Base-by-base conservation (phyloP, 225 moss, liverwort and hornwort species). In the Asterella californica region DNA sequence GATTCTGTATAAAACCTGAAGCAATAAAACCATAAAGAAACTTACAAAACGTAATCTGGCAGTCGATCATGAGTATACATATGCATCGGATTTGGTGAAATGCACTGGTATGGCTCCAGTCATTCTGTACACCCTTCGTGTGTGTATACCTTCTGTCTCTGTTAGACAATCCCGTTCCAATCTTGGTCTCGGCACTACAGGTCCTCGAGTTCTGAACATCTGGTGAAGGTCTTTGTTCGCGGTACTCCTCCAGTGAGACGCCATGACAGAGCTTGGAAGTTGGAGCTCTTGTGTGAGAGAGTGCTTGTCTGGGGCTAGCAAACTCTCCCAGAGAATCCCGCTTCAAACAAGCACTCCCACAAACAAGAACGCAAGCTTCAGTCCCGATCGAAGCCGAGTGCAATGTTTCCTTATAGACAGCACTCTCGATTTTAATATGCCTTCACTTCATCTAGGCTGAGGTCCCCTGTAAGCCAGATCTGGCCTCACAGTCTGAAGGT, bases 331-430 rank as follows among this genome's bases (percentile, higher is more conserved):
- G 47, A 29, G 47, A 30, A 33, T 2, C 14, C 52, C 30, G 52
- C 74, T 74, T 74, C 74, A 74, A 74, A 74, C 74, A 74, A 74
- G 74, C 74, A 74, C 74, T 74, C 74, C 74, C 74, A 74, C 74
- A 74, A 74, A 74, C 74, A 74, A 74, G 74, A 74, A 53, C 18
- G 50, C 74, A 5, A 74, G 9, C 74, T 74, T 74, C 74, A 53
- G 74, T 74, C 32, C 47, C 15, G 19, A 74, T 25, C 6, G 47
- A 67, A 34, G 17, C 34, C 15, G 67, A 67, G 34, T 37, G 36
- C 25, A 46, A 47, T 48, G 71, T n/a, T 33, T 65, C 65, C n/a
- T n/a, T n/a, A n/a, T n/a, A 65, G 15, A 65, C 65, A 32, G 17
- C 65, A 14, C 71, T 10, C 46, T 15, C 19, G 42, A 45, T 45